Evolutionary conservation across 148 eudicot genomes (phyloP), one percentile per base, ranked within the genome.

Genomic region (Fagopyrum esculentum): DNA sequence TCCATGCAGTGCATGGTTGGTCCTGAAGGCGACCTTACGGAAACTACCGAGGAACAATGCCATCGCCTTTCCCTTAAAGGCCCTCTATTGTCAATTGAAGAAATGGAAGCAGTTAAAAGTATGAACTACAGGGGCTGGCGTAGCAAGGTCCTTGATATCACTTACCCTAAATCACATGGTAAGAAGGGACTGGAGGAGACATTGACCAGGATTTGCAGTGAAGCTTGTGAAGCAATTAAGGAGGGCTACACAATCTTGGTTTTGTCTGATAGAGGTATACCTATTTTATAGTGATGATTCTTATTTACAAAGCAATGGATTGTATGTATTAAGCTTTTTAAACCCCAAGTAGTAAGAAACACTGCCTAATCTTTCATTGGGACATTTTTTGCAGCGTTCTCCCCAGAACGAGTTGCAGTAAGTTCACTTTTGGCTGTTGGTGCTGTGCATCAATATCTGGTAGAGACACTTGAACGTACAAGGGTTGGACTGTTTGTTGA

Each of bases 1-100:
- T 96, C 99, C 51, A 96, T 88, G 92, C 92, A 92, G 76, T 96
- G 99, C 86, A 96, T 96, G 99, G 85, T 96, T 64, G 99, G 99
- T 76, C 98, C 99, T 22, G 99, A 96, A 81, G 99, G 99, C 19
- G 99, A 96, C 84, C 97, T 96, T 44, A 96, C 98, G 9, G 99
- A 96, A 84, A 89, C 93, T 35, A 90, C 99, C 6, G 99, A 92
- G 81, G 93, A 82, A 75, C 99, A 96, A 80, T 92, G 98, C 52
- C 94, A 92, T 61, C 99, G 99, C 59, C 90, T 96, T 26, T 96
- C 99, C 6, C 83, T 96, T 30, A 96, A 92, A 85, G 99, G 97
- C 12, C 95, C 99, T 76, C 91, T 96, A 54, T 74, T 96, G 29
- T 76, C 98, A 13, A 88, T 87, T 43, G 93, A 92, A 73, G 90